Evolutionary conservation across 2,329 filamentous ascomycete species (phyloP), one percentile per base, ranked within the genome.

Genomic region (Pleurostoma richardsiae): DNA sequence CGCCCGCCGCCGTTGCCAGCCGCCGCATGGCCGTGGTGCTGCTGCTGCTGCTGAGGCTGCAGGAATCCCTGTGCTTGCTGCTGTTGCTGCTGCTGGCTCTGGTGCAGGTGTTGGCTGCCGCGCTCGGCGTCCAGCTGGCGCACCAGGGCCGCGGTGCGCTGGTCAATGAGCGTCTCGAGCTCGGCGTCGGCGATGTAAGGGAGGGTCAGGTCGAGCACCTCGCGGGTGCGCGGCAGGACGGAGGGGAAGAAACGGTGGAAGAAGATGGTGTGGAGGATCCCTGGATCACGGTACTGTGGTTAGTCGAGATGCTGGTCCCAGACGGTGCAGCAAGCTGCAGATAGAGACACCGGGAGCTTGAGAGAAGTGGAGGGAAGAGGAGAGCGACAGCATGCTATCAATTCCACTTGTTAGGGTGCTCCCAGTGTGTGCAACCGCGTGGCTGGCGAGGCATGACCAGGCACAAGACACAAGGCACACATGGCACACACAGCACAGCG

Each of bases 181-280:
- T 96, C 90, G 54, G 86, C 85, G 62, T 96, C 90, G 63, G 90
- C 83, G 61, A 97, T 87, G 59, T 88, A 88, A 44, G 94, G 91
- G 29, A 97, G 81, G 31, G 90, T 91, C 51, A 96, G 79, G 68
- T 95, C 91, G 55, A 96, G 84, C 53, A 96, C 83, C 62, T 96
- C 91, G 70, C 90, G 85, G 53, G 89, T 90, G 53, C 82, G 80
- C 5, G 94, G 92, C 39, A 81, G 75, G 57, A 96, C 80, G 49
- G 89, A 85, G 48, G 90, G 90, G 75, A 97, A 96, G 80, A 92
- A 95, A 61, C 94, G 87, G 73, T 96, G 91, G 79, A 97, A 97
- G 82, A 97, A 99, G 66, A 97, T 96, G 43, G 91, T 95, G 67
- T 96, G 91, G 43, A 97, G 80, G 64, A 96, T 88, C 53, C 88